Conservation (phyloP, 2,329 filamentous ascomycete genomes). For the Alternaria arborescens region DNA sequence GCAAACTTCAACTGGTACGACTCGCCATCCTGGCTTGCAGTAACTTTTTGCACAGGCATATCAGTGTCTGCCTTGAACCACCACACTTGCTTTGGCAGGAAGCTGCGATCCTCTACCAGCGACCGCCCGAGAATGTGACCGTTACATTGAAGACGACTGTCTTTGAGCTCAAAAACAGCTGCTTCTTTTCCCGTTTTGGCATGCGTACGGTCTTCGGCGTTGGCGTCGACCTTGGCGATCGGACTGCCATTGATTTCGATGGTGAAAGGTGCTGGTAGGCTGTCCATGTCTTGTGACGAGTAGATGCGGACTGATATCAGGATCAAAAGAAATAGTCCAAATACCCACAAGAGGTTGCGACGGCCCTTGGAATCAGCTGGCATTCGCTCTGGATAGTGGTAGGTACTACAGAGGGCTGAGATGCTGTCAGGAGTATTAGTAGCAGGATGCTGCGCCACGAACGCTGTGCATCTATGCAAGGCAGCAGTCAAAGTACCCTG, state of each 20-base stretch:
- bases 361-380: conserved; percentile 4
- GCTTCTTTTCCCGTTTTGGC: conserved; percentile 27
- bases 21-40: conserved; percentile 23
- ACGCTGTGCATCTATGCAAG: background rate
- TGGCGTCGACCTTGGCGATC: conserved; percentile 21
- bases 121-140: conserved; percentile 30
- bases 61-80: conserved; percentile 33
- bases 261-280: conserved; percentile 26
- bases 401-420: conserved; percentile 5
- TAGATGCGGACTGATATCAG: conserved; percentile 6
- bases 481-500: background rate
- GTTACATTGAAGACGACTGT: conserved; percentile 25
- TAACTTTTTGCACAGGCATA: conserved; percentile 24
- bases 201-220: conserved; percentile 25
- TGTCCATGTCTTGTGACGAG: conserved; percentile 24
- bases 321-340: conserved; percentile 13
- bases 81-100: conserved; percentile 29
- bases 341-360: conserved; percentile 15
- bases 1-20: conserved; percentile 26
- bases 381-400: conserved; percentile 10
- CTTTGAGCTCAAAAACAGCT: conserved; percentile 31
- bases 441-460: background rate
- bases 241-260: conserved; percentile 33
- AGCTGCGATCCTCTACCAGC: conserved; percentile 28
- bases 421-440: conserved; percentile 6